Base-by-base conservation (phyloP, 371 early-diverging fungal species). In the Rhizopus stolonifer region DNA sequence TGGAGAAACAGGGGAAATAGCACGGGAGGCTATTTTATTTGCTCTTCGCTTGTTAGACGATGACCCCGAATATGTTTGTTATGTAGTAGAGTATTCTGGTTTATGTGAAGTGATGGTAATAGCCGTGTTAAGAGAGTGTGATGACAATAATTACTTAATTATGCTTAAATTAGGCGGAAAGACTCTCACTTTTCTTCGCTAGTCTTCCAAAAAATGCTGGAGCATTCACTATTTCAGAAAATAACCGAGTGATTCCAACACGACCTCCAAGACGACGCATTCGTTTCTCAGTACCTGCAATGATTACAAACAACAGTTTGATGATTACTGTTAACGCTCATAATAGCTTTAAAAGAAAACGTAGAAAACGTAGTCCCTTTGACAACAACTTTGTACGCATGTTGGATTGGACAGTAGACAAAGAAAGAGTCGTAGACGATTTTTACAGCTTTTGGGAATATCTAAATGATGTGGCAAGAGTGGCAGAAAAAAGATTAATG, bases 381-480 rank as follows among this genome's bases (percentile, higher is more conserved):
- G 78, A 78, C 39, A 50, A 59, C 14, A 67, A 74, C 33, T 74
- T 74, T 56, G 65, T 66, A 2, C 64, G 70, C 8, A 58, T 69
- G 1, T 32, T 78, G 10, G 72, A 74, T 40, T 36, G 57, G 1
- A 60, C 58, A 3, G 56, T 51, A 4, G 78, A 74, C 19, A 59
- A 59, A 3, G 70, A 72, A n/a, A 54, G 62, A 2, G 54, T 69
- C 4, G 69, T 67, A 3, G 78, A 78, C 46, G 73, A 74, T 4
- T 78, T 74, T 48, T 78, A 72, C 49, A 74, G 70, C 22, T 74
- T 78, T 34, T 78, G 78, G 78, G 78, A 78, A 32, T 72, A 74
- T 38, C 49, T 74, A 1, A 78, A 78, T 18, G 74, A 72, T 44
- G 74, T 78, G 17, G 78, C 78, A 7, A 61, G 78, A 19, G 72